Percentiles rank a stretch among this genome's conserved stretches.
Evolutionary conservation across 768 basidiomycete species (phyloP).

Genomic region (Hygrophorus pudorinus): DNA sequence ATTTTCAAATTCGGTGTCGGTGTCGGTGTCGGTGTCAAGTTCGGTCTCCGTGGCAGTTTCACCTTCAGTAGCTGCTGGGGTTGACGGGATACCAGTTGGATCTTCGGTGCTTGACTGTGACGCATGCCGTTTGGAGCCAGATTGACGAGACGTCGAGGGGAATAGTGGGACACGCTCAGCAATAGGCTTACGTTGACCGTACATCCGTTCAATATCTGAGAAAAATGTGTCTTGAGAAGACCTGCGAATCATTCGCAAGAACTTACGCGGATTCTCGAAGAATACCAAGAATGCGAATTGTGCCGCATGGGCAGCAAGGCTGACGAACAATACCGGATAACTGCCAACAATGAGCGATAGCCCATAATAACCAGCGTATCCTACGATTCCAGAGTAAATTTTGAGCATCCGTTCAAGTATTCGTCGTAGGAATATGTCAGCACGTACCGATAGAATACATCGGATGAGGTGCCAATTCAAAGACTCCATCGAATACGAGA

Average conservation of each 20-base stretch:
- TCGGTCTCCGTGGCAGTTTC: constrained; percentile 69
- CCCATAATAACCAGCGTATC: constrained; percentile 97
- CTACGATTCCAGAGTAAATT: constrained; percentile 22
- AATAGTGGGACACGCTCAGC: constrained; percentile 69
- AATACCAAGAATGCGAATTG: constrained; percentile 94
- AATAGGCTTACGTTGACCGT: constrained; percentile 86
- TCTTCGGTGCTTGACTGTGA: constrained; percentile 5
- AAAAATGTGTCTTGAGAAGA: constrained; percentile 2
- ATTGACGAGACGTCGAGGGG: constrained; percentile 7
- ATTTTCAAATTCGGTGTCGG: constrained; percentile 12
- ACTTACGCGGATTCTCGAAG: constrained; percentile 95
- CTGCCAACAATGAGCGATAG: constrained; percentile 84
- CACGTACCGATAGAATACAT: constrained; percentile 83
- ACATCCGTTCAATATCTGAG: constrained; percentile 85
- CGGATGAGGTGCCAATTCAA: constrained; percentile 86
- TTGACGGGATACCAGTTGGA: constrained; percentile 28
- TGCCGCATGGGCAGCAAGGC: constrained; percentile 87
- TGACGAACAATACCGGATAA: constrained; percentile 86
- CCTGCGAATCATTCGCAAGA: background rate
- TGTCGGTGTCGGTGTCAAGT: constrained; percentile 52
- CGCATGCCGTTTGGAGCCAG: background rate
- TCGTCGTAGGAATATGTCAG: constrained; percentile 3
- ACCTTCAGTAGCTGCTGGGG: constrained; percentile 60
- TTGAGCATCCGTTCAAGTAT: background rate
- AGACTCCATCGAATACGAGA: constrained; percentile 94